These are phyloP conservation scores for Benincasa hispida DNA, from an alignment of 306 rosid genomes.

Conservation along the genomic window DNA sequence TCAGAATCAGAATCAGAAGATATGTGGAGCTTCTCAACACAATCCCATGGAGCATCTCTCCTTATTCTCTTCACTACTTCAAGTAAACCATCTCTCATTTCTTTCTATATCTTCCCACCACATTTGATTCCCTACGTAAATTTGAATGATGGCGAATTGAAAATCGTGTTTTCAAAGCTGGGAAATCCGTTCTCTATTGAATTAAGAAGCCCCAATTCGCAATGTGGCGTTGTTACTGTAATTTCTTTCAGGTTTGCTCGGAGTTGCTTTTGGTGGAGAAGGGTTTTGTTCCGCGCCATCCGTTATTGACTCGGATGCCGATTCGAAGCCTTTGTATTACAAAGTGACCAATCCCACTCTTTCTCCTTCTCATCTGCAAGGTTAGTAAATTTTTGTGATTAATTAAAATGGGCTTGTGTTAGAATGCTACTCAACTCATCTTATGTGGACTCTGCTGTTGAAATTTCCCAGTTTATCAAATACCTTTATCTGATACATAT, in stretches of 20 bases:
- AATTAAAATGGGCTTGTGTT: background rate
- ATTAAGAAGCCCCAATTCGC: background rate
- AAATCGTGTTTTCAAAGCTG: background rate
- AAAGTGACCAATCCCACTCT: constrained; percentile 54
- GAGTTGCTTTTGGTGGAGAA: constrained; percentile 26
- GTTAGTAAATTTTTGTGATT: constrained; percentile 19
- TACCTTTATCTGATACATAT: background rate
- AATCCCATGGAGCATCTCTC: background rate
- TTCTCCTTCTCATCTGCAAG: constrained; percentile 70
- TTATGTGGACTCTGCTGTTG: background rate
- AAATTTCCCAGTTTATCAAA: background rate
- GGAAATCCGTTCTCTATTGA: background rate
- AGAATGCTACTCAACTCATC: background rate
- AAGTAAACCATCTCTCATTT: background rate
- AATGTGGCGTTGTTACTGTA: background rate
- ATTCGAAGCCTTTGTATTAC: constrained; percentile 46
- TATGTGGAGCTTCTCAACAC: constrained; percentile 1
- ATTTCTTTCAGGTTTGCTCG: constrained; percentile 37
- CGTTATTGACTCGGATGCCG: constrained; percentile 13
- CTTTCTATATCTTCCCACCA: background rate
- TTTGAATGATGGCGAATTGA: background rate
- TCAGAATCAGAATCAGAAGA: background rate
- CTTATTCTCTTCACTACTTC: background rate
- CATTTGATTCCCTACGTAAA: background rate
- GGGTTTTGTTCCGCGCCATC: constrained; percentile 78